Evolutionary conservation across 2,329 filamentous ascomycete species (phyloP), one percentile per base, ranked within the genome.

Genomic region (Davidsoniella neocaledoniae): DNA sequence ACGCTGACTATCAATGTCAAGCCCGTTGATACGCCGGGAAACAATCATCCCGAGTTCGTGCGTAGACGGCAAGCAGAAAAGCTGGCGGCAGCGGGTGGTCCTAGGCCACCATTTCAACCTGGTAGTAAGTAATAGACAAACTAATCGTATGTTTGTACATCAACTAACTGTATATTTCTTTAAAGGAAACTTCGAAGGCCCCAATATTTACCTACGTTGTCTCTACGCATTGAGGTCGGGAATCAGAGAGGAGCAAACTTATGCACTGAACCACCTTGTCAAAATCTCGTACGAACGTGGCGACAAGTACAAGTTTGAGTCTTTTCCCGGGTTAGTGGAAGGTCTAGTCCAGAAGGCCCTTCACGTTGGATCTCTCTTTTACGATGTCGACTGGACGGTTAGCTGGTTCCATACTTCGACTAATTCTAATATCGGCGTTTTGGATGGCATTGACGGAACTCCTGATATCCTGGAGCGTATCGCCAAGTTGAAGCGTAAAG

Each of bases 221-320:
- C 73, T 94, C 37, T 80, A 88, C 57, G 81, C 88, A 4, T 68
- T 98, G 23, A 83, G 84, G 54, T 94, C 86, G 12, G 77, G 78
- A 2, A 77, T 94, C 23, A 74, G 75, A 3, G 74, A 80, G 10
- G 90, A 98, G 61, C 83, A 95, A 58, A 80, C 86, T n/a, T 96
- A 93, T 64, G 90, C 87, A 0, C 69, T 96, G 9, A 86, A 94
- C 58, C 90, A 96, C 58, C 68, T 96, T 3, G 87, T 96, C 53
- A 94, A 94, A 62, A 95, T 96, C 25, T 95, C 88, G 0, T 91
- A 82, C 60, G 88, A 96, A 63, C 77, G 88, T 41, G 90, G 90
- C 43, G 91, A 96, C 62, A 94, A 94, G 64, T 95, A 94, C 66
- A 83, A 86, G 54, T 95, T 96, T 56, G 87, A 94, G 57, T 84